Conservation (phyloP, 2,329 filamentous ascomycete genomes). For the Paraphoma chrysanthemicola region DNA sequence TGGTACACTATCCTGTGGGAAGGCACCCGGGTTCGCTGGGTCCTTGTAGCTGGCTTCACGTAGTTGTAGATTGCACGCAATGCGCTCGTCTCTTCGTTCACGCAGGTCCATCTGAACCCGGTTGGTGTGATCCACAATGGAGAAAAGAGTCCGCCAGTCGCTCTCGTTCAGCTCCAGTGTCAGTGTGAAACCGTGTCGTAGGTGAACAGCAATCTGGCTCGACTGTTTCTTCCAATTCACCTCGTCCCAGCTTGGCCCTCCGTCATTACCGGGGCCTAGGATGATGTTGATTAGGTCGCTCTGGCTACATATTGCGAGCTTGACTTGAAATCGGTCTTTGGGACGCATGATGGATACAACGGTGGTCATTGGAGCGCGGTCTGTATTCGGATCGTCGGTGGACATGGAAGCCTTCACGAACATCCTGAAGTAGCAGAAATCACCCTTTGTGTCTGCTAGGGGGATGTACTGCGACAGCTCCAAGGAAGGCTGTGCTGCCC, state of each 20-base stretch:
- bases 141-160: slow-evolving; percentile 82
- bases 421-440: slow-evolving; percentile 82
- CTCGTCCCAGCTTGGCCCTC: slow-evolving; percentile 80
- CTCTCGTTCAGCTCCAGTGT: slow-evolving; percentile 73
- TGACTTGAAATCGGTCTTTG: slow-evolving; percentile 71
- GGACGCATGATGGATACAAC: slow-evolving; percentile 77
- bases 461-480: slow-evolving; percentile 74
- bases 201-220: slow-evolving; percentile 69
- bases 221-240: slow-evolving; percentile 78
- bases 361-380: slow-evolving; percentile 74
- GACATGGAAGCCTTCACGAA: slow-evolving; percentile 76
- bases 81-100: slow-evolving; percentile 71
- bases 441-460: slow-evolving; percentile 73
- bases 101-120: slow-evolving; percentile 77
- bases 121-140: slow-evolving; percentile 83
- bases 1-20: slow-evolving; percentile 76
- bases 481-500: slow-evolving; percentile 49
- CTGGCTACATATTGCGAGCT: slow-evolving; percentile 80
- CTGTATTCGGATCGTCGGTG: slow-evolving; percentile 71
- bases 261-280: slow-evolving; percentile 72
- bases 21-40: slow-evolving; percentile 71
- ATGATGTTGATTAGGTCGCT: slow-evolving; percentile 76
- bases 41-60: slow-evolving; percentile 84
- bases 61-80: slow-evolving; percentile 73
- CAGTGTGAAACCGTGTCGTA: slow-evolving; percentile 79